Evolutionary conservation across 768 basidiomycete genomes (phyloP), one percentile per base, ranked within the genome.

Genomic region (Chalciporus pseudorubinellus): DNA sequence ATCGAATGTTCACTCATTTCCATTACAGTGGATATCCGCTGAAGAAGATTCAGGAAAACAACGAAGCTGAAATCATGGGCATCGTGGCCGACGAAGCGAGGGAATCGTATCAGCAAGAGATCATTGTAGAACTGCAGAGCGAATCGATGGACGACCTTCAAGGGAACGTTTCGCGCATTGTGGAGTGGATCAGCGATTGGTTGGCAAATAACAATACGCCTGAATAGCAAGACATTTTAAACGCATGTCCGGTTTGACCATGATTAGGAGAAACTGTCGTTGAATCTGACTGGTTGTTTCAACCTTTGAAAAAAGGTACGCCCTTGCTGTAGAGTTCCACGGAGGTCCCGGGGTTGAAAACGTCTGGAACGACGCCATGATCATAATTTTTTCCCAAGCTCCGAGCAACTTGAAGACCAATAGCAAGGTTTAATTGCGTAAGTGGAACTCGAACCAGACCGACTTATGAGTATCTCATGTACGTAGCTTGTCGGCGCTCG

Each of bases 61-160:
- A 98, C 69, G 89, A 95, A 63, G 94, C 95, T 12, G 97, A 99
- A 73, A 98, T 99, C 64, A 97, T 98, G 94, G 78, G 90, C 63
- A 84, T 94, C 45, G 85, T 97, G 33, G 73, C 89, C 11, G 87
- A 91, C 28, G 97, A 99, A 68, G 95, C 95, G 4, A 77, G 83
- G 39, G 83, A 84, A 34, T 90, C 92, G 0, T 99, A 98, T 68
- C 79, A 86, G 0, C 63, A 77, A n/a, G 86, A 90, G 67, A 89
- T 95, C 56, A 80, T 98, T 21, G 85, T 98, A 16, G 91, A 91
- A 62, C 74, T 98, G 21, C 70, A 78, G 52, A 93, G 89, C 66
- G 87, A 91, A 63, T 77, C 71, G 19, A 82, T 78, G 44, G 86
- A 85, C 36, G 87, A 98, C 59, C 73, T 98, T 34, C 88, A 97